These are phyloP conservation scores for Phoma herbarum DNA, from an alignment of 2,329 filamentous ascomycete species.

Conservation along the genomic window DNA sequence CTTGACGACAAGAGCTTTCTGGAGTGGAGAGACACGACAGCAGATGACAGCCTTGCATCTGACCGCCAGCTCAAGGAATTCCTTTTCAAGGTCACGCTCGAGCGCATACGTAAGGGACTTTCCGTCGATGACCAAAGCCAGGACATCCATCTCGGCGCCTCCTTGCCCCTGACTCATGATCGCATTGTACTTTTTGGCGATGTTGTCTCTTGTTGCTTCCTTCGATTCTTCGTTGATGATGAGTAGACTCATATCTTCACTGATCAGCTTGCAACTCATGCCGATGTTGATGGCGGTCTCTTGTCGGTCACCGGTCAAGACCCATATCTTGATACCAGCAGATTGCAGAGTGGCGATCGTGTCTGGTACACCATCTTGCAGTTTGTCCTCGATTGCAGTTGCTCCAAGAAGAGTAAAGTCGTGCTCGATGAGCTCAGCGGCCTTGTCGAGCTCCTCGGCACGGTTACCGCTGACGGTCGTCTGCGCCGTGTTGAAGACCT, in stretches of 20 bases:
- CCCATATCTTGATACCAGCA: conserved; percentile 98
- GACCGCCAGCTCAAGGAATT: conserved; percentile 90
- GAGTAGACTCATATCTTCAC: conserved; percentile 97
- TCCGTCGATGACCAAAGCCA: conserved; percentile 94
- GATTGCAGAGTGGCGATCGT: conserved; percentile 97
- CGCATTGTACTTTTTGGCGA: conserved; percentile 92
- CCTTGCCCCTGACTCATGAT: conserved; percentile 83
- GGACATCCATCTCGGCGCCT: conserved; percentile 80
- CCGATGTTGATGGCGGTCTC: conserved; percentile 99
- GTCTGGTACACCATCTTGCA: conserved; percentile 97
- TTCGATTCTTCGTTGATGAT: conserved; percentile 93
- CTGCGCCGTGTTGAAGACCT: conserved; percentile 84
- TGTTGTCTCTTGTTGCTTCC: conserved; percentile 81
- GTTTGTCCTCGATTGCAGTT: conserved; percentile 94
- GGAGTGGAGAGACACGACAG: conserved; percentile 91
- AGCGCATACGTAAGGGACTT: conserved; percentile 93
- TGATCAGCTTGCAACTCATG: conserved; percentile 98
- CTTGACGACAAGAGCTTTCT: conserved; percentile 97
- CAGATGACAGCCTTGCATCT: conserved; percentile 99
- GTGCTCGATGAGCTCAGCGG: conserved; percentile 92
- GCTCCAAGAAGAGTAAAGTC: conserved; percentile 91
- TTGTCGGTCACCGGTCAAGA: conserved; percentile 94
- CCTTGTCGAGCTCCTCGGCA: conserved; percentile 95
- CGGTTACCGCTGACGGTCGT: conserved; percentile 93
- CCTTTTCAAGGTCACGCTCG: conserved; percentile 91